phyloP scores from a whole-genome alignment of 2,329 filamentous ascomycete genomes.

The Monosporascus sp. region DNA sequence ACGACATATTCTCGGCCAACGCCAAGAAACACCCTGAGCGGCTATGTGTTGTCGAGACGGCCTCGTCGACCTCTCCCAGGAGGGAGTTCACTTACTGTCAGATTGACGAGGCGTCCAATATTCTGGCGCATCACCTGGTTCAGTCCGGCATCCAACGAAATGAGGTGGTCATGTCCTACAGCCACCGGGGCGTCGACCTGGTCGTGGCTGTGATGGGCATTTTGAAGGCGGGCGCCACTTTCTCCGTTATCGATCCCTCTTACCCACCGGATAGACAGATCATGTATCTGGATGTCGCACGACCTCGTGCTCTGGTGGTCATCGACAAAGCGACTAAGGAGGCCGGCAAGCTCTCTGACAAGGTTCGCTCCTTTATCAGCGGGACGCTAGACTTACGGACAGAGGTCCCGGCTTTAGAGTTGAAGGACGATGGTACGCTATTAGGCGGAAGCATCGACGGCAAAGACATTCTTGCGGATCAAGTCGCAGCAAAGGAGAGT shows the following conservation, averaged over 20 bases:
- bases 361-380: constrained; percentile 40
- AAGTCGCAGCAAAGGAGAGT: constrained; percentile 41
- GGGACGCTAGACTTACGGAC: constrained; percentile 66
- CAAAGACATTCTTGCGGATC: constrained; percentile 57
- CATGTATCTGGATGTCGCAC: constrained; percentile 76
- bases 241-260: constrained; percentile 69
- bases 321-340: constrained; percentile 36
- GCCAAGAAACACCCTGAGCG: background rate
- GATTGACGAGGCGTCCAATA: constrained; percentile 80
- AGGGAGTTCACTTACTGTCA: constrained; percentile 36
- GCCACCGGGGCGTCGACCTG: constrained; percentile 69
- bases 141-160: constrained; percentile 67
- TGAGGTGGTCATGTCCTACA: constrained; percentile 92
- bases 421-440: constrained; percentile 60
- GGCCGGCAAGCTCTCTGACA: constrained; percentile 52
- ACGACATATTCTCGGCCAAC: background rate
- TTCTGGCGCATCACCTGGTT: constrained; percentile 72
- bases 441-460: constrained; percentile 63
- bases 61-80: background rate
- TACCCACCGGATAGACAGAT: constrained; percentile 79
- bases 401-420: constrained; percentile 64
- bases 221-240: constrained; percentile 55
- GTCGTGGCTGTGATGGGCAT: constrained; percentile 72
- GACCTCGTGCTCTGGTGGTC: constrained; percentile 63
- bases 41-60: background rate